Conservation (phyloP, 2,329 filamentous ascomycete species). For the Colletotrichum sp. region DNA sequence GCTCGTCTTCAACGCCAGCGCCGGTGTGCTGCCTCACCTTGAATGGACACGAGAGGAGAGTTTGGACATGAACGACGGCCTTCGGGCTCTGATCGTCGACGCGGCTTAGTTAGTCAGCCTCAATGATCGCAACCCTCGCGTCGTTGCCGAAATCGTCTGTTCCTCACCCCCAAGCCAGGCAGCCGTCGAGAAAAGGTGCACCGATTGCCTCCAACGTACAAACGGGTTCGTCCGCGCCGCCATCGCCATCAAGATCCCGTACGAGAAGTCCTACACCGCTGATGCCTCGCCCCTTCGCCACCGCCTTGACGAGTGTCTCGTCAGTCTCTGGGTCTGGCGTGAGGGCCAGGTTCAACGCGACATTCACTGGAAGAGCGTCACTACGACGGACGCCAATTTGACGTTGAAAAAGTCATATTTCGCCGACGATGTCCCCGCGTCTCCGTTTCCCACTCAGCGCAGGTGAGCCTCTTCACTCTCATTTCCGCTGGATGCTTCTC, state of each 20-base stretch:
- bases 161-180: background rate
- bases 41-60: background rate
- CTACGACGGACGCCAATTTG: background rate
- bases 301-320: background rate
- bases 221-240: background rate
- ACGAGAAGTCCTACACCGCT: background rate
- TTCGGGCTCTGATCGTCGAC: background rate
- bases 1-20: background rate
- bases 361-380: background rate
- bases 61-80: background rate
- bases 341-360: background rate
- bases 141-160: background rate
- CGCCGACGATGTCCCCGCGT: background rate
- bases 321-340: background rate
- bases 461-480: conserved; percentile 38
- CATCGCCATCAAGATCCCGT: background rate
- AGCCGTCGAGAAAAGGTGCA: background rate
- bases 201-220: background rate
- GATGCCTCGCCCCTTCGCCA: background rate
- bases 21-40: background rate
- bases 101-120: background rate
- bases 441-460: background rate
- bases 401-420: background rate
- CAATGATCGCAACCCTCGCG: background rate
- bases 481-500: background rate